Evolutionary conservation across 106 monocot genomes (phyloP).

Genomic region (Amphibolis antarctica): DNA sequence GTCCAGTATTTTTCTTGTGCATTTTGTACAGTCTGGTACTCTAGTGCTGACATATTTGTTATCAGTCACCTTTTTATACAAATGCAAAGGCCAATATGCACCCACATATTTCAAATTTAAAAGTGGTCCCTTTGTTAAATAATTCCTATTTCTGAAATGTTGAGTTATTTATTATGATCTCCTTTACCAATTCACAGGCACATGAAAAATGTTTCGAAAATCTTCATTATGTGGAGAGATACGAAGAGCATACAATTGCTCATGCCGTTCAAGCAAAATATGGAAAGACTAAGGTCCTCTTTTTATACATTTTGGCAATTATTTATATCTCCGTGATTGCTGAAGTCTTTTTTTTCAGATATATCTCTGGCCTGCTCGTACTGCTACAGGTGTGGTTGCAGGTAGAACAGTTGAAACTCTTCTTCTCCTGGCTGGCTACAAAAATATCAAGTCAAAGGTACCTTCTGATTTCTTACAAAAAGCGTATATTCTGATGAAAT

Average conservation of each 20-base stretch:
- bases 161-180: background rate
- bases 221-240: conserved; percentile 29
- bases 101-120: too few relatives aligned
- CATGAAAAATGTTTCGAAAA: conserved; percentile 31
- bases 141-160: too few relatives aligned
- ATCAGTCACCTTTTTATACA: too few relatives aligned
- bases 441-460: conserved; percentile 94
- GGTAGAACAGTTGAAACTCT: conserved; percentile 71
- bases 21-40: too few relatives aligned
- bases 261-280: conserved; percentile 27
- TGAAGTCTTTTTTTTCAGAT: conserved; percentile 5
- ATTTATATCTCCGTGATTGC: background rate
- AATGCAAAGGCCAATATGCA: too few relatives aligned
- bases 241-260: conserved; percentile 31
- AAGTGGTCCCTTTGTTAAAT: too few relatives aligned
- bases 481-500: too few relatives aligned
- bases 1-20: too few relatives aligned
- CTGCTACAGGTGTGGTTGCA: conserved; percentile 20
- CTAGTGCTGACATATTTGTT: too few relatives aligned
- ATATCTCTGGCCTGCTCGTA: conserved; percentile 28
- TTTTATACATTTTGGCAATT: background rate
- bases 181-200: conserved; percentile 16
- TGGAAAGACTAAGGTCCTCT: conserved; percentile 22
- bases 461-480: too few relatives aligned
- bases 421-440: conserved; percentile 76